Base-by-base conservation (phyloP, 1,284 basidiomycete species). In the Neolentinus lepideus region DNA sequence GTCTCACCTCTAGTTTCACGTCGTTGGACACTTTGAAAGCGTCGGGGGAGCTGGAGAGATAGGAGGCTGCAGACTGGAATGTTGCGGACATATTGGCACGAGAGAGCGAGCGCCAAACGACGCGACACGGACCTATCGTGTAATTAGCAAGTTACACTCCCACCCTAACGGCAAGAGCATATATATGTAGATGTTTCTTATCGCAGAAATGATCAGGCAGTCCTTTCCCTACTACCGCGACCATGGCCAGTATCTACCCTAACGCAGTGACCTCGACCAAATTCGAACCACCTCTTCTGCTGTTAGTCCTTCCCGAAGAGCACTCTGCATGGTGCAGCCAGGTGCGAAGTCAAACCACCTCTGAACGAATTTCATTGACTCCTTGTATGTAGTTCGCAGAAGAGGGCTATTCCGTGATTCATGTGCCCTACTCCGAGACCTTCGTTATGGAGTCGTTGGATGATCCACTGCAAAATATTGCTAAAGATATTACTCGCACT, bases 1-100 rank as follows among this genome's bases (percentile, higher is more conserved):
- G 61, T 68, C 63, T n/a, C 73, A 92, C 89, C 87, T 92, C 89
- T 59, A 92, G 79, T 71, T 90, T 91, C 52, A 75, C 73, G 50
- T 76, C 61, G 58, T 80, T 80, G 3, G 85, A 74, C 21, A 84
- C 76, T 58, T 76, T 76, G 9, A 73, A 67, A 31, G 80, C 65
- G 8, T 81, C 76, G 2, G 84, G 67, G 8, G 81, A 73, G 54
- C 69, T 77, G 1, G 87, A 83, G 51, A 91, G 68, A 67, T 83
- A 90, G 4, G 73, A 62, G 27, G 82, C 89, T 25, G 89, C 89
- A 56, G 77, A 72, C 22, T 75, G 66, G 60, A 92, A 86, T 10
- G 67, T 63, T 45, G 74, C 60, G 35, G 88, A 85, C 38, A 43
- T 43, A 16, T 16, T n/a, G 16, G 33, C 33, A 16, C 33, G n/a